Percentiles rank a stretch among this genome's conserved stretches.
These are phyloP conservation scores for Rhizoctonia solani DNA, from an alignment of 1,284 basidiomycete genomes.

Conservation along the genomic window DNA sequence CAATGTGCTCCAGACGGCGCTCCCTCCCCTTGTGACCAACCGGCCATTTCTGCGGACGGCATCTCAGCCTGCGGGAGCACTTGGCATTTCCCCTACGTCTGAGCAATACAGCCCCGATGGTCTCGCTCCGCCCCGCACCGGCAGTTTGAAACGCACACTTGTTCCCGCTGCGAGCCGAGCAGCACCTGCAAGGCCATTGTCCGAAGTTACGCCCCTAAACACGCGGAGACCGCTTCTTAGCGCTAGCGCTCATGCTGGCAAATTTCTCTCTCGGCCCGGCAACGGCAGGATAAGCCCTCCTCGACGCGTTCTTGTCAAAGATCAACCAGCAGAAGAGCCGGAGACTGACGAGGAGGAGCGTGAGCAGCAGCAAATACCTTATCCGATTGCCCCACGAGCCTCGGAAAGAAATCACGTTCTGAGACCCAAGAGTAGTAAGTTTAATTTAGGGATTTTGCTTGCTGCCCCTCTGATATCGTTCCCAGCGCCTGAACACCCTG, in stretches of 20 bases:
- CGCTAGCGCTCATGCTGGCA: conserved; percentile 13
- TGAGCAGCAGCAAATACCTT: background rate
- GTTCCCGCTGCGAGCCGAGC: conserved; percentile 1
- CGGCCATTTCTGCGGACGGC: conserved; percentile 23
- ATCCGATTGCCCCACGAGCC: conserved; percentile 13
- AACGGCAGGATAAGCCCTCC: conserved; percentile 7
- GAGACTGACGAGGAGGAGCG: conserved; percentile 26
- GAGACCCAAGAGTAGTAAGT: too few species aligned
- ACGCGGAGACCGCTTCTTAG: conserved; percentile 17
- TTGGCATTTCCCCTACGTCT: background rate
- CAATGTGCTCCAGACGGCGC: background rate
- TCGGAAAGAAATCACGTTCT: conserved; percentile 13
- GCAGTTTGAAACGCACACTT: background rate
- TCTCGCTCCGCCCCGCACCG: background rate
- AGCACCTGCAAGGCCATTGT: background rate
- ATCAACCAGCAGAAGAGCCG: conserved; percentile 1
- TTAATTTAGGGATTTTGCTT: too few species aligned
- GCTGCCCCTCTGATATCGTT: background rate
- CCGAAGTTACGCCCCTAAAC: conserved; percentile 16
- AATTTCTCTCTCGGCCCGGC: conserved; percentile 8
- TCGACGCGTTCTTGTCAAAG: conserved; percentile 13
- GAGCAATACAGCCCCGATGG: background rate
- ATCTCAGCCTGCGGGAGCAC: conserved; percentile 12
- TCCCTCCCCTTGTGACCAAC: background rate
- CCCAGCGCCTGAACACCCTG: conserved; percentile 13